These are phyloP conservation scores for Tylopilus plumbeoviolaceoides DNA, from an alignment of 768 basidiomycete species.

Conservation along the genomic window DNA sequence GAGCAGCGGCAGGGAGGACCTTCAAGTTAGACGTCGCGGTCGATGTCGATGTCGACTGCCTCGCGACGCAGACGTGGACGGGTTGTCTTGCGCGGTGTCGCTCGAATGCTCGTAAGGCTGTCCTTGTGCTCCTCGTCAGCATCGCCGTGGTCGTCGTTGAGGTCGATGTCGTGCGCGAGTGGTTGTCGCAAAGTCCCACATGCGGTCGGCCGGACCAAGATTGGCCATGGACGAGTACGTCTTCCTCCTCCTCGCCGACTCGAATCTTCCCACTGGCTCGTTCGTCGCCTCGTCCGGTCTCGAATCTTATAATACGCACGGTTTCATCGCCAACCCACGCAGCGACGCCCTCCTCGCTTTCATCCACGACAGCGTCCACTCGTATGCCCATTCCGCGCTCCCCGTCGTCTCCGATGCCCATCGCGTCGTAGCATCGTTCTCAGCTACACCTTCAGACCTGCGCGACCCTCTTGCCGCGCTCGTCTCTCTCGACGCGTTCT, in stretches of 20 bases:
- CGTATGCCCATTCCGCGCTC: constrained; percentile 73
- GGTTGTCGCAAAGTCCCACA: background rate
- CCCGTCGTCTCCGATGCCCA: constrained; percentile 80
- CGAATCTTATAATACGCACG: constrained; percentile 87
- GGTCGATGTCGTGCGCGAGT: background rate
- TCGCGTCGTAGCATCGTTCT: constrained; percentile 26
- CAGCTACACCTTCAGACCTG: constrained; percentile 14
- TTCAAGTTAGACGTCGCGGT: background rate
- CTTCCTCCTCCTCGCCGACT: constrained; percentile 78
- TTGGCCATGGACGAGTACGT: constrained; percentile 45
- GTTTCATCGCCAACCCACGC: constrained; percentile 45
- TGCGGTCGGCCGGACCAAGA: background rate
- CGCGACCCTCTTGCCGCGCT: constrained; percentile 40
- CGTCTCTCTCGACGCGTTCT: constrained; percentile 62
- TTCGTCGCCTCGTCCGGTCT: constrained; percentile 94
- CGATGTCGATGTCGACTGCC: constrained; percentile 8
- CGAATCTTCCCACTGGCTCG: constrained; percentile 94
- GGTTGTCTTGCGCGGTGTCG: background rate
- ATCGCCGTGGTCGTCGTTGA: constrained; percentile 4
- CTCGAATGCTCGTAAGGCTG: background rate
- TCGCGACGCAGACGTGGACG: constrained; percentile 3
- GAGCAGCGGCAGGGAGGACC: background rate
- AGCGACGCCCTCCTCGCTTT: constrained; percentile 45
- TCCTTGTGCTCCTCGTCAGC: constrained; percentile 3
- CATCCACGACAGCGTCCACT: constrained; percentile 64